Evolutionary conservation across 208 protist genomes (phyloP).

Genomic region (Jaenimonas drosophilae): DNA sequence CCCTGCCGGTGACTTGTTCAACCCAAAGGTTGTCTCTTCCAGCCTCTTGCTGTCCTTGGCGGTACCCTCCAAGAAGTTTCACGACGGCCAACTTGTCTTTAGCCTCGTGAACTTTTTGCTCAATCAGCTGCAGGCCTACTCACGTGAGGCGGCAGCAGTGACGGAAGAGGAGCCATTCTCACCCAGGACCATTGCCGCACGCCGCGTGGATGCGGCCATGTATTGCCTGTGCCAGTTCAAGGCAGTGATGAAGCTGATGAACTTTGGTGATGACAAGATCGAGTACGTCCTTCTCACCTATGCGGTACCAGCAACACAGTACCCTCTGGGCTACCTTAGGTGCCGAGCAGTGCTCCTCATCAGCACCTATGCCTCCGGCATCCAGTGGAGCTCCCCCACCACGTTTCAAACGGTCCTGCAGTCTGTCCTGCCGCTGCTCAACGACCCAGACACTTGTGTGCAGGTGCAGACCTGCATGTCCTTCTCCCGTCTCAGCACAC

Average conservation of each 20-base stretch:
- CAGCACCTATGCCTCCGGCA: constrained; percentile 38
- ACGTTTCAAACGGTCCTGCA: constrained; percentile 49
- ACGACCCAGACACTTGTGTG: constrained; percentile 80
- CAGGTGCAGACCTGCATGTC: constrained; percentile 78
- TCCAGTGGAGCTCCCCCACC: constrained; percentile 60
- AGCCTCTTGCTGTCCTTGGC: constrained; percentile 65
- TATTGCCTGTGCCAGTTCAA: constrained; percentile 74
- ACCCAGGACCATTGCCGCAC: constrained; percentile 26
- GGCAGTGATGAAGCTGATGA: constrained; percentile 30
- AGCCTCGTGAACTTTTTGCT: constrained; percentile 70
- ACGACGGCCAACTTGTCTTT: constrained; percentile 37
- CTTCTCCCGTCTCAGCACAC: constrained; percentile 74
- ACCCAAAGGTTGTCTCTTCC: constrained; percentile 53
- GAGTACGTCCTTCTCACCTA: constrained; percentile 71
- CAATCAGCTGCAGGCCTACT: constrained; percentile 51
- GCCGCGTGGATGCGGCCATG: constrained; percentile 58
- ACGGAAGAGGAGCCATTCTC: constrained; percentile 17
- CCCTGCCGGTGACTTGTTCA: constrained; percentile 71
- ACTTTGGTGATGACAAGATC: constrained; percentile 58
- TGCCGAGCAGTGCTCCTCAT: constrained; percentile 72
- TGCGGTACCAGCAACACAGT: constrained; percentile 60
- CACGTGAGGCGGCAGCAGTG: constrained; percentile 8
- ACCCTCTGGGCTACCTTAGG: constrained; percentile 73
- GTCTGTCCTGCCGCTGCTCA: constrained; percentile 59
- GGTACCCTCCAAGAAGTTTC: constrained; percentile 44